phyloP scores from a whole-genome alignment of 2,329 filamentous ascomycete genomes.

The Colletotrichum sp. region DNA sequence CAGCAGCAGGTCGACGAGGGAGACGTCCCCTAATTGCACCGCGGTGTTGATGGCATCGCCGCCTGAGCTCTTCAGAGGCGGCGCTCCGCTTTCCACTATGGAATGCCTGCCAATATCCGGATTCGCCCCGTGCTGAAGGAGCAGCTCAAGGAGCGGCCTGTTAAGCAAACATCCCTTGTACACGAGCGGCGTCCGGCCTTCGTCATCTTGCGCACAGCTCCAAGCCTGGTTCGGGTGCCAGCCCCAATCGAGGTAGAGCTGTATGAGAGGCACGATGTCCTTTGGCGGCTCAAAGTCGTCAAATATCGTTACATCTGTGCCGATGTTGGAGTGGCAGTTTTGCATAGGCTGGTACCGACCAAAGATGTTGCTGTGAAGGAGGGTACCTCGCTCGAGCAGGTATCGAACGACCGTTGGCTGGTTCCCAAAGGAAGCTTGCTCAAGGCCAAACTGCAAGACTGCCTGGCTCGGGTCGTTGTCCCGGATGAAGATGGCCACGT shows the following conservation, averaged over 20 bases:
- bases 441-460: too few species aligned
- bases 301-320: background rate
- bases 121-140: background rate
- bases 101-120: rapidly evolving
- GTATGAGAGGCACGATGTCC: background rate
- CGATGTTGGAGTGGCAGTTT: too few species aligned
- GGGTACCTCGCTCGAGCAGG: too few species aligned
- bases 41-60: background rate
- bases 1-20: background rate
- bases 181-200: background rate
- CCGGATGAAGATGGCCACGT: too few species aligned
- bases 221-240: background rate
- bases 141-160: background rate
- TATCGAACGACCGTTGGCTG: too few species aligned
- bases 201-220: rapidly evolving
- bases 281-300: rapidly evolving
- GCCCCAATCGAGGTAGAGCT: background rate
- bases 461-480: too few species aligned
- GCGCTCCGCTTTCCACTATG: rapidly evolving
- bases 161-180: rapidly evolving
- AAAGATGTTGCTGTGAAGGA: too few species aligned
- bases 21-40: background rate
- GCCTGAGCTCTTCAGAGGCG: background rate
- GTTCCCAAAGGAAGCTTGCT: too few species aligned
- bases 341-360: too few species aligned